Conservation (phyloP, 768 basidiomycete species). For the Rhizopogon vinicolor region DNA sequence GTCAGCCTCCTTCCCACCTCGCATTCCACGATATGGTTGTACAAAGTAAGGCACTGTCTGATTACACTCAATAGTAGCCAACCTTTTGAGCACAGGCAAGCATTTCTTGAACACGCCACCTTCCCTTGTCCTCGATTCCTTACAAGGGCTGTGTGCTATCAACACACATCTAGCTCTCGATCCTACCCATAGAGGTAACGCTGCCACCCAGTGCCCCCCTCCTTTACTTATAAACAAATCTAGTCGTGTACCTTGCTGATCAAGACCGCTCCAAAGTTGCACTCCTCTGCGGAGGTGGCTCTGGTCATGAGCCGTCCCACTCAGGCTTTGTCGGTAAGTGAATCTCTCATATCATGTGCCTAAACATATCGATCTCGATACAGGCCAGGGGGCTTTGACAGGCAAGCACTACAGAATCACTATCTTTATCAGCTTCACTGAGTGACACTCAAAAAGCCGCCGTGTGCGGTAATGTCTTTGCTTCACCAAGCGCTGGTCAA, state of each 20-base stretch:
- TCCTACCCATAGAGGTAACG: slow-evolving; percentile 59
- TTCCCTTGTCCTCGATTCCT: slow-evolving; percentile 72
- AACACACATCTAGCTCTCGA: slow-evolving; percentile 77
- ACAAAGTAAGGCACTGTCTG: slow-evolving; percentile 7
- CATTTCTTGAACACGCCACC: slow-evolving; percentile 76
- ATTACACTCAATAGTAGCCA: not conserved
- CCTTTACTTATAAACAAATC: not conserved
- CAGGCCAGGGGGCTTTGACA: slow-evolving; percentile 75
- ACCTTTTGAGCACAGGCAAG: slow-evolving; percentile 36
- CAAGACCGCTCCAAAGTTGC: slow-evolving; percentile 65
- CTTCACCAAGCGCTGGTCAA: slow-evolving; percentile 84
- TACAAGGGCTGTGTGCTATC: slow-evolving; percentile 63
- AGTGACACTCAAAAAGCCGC: slow-evolving; percentile 42
- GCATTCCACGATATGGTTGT: slow-evolving; percentile 8
- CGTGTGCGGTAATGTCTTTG: slow-evolving; percentile 87
- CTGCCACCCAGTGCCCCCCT: not conserved
- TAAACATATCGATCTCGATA: not conserved
- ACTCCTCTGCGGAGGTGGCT: slow-evolving; percentile 79
- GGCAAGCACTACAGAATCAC: slow-evolving; percentile 32
- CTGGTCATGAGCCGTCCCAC: slow-evolving; percentile 91
- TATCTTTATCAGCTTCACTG: not conserved
- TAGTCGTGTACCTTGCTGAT: slow-evolving; percentile 61
- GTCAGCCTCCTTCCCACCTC: not conserved
- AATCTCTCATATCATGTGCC: not conserved
- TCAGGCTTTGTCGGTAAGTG: slow-evolving; percentile 80